Conservation (phyloP, 1,139 yeast genomes). For the Kodamaea sp. region DNA sequence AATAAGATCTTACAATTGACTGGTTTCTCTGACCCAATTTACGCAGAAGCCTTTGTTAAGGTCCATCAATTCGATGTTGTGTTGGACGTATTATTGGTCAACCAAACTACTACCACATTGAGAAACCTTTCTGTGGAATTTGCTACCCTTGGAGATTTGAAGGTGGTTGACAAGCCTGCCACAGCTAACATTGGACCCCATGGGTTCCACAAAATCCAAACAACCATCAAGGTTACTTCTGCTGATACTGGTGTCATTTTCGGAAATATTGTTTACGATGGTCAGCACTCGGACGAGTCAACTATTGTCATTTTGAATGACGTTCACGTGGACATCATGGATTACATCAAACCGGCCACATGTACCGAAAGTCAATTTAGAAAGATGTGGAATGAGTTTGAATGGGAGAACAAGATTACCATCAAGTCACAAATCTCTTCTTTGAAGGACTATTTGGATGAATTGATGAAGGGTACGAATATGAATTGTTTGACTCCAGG, state of each 20-base stretch:
- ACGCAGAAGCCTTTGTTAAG: conserved; percentile 94
- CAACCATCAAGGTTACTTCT: conserved; percentile 90
- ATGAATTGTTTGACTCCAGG: conserved; percentile 95
- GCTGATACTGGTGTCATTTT: conserved; percentile 89
- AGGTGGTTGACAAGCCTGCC: conserved; percentile 89
- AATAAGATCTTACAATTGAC: conserved; percentile 90
- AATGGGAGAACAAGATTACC: conserved; percentile 98
- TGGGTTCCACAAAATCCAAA: conserved; percentile 87
- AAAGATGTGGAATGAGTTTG: conserved; percentile 98
- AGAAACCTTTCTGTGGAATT: conserved; percentile 93
- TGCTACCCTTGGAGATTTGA: conserved; percentile 94
- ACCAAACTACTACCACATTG: conserved; percentile 89
- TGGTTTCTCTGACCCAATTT: conserved; percentile 96
- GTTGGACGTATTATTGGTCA: conserved; percentile 88
- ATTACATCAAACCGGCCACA: conserved; percentile 91
- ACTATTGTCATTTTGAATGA: conserved; percentile 92
- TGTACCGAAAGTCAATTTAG: conserved; percentile 92
- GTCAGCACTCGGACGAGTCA: conserved; percentile 88
- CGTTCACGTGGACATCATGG: conserved; percentile 95
- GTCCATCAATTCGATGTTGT: conserved; percentile 96
- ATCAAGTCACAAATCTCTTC: conserved; percentile 71
- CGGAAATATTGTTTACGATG: conserved; percentile 96
- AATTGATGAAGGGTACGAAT: conserved; percentile 79
- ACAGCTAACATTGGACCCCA: conserved; percentile 96
- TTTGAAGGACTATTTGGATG: conserved; percentile 77